phyloP scores from a whole-genome alignment of 768 basidiomycete species.

The Pleurotus djamor region DNA sequence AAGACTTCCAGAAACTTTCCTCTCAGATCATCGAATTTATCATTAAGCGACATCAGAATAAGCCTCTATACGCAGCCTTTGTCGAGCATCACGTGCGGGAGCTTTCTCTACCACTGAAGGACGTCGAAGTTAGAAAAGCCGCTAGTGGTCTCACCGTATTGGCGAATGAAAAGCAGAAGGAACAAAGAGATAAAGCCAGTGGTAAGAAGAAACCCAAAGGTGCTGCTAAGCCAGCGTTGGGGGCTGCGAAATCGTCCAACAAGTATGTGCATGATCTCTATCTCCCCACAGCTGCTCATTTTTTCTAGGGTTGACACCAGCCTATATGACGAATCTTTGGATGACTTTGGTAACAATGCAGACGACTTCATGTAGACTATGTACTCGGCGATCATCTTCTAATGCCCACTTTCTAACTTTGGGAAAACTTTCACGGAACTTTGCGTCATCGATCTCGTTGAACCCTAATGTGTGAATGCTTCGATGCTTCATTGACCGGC shows the following conservation, averaged over 20 bases:
- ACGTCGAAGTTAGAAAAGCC: slow-evolving; percentile 90
- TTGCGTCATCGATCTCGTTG: too few species aligned
- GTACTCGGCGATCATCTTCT: neutral
- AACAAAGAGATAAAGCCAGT: slow-evolving; percentile 78
- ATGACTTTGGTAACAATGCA: slow-evolving; percentile 74
- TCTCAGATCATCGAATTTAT: slow-evolving; percentile 70
- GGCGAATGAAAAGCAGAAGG: slow-evolving; percentile 95
- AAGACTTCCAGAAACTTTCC: slow-evolving; percentile 80
- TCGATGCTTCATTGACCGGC: too few species aligned
- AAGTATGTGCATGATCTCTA: slow-evolving; percentile 40
- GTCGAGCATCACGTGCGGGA: slow-evolving; percentile 82
- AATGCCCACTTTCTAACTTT: too few species aligned
- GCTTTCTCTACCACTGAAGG: slow-evolving; percentile 74
- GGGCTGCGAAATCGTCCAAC: slow-evolving; percentile 62
- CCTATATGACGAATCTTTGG: slow-evolving; percentile 85
- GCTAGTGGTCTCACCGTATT: slow-evolving; percentile 82
- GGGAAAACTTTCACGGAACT: too few species aligned
- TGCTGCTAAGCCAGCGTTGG: slow-evolving; percentile 70
- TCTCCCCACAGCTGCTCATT: slow-evolving; percentile 1
- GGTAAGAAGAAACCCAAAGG: slow-evolving; percentile 89
- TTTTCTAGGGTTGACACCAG: slow-evolving; percentile 68
- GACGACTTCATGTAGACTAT: slow-evolving; percentile 89
- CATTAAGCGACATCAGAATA: slow-evolving; percentile 75
- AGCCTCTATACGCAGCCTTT: slow-evolving; percentile 82
- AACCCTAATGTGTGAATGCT: too few species aligned